phyloP scores from a whole-genome alignment of 2,329 filamentous ascomycete species.

The Pseudocercospora macadamiae region DNA sequence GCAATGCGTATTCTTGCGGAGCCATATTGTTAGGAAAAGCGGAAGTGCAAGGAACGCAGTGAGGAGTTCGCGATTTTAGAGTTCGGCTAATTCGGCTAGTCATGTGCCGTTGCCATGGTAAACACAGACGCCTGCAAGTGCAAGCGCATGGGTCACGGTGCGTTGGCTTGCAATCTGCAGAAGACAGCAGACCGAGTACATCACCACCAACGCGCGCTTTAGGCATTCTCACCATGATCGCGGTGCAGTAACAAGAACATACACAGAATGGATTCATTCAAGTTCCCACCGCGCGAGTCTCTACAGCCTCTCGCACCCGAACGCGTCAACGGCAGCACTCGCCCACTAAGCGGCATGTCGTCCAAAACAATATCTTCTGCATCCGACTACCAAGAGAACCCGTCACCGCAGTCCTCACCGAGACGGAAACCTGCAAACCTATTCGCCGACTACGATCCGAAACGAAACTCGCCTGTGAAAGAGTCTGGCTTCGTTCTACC shows the following conservation, averaged over 20 bases:
- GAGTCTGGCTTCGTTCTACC: conserved; percentile 20
- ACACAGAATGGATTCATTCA: conserved; percentile 46
- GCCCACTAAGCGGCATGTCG: conserved; percentile 41
- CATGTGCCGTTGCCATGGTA: too few species aligned
- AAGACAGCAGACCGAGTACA: background rate
- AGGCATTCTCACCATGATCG: background rate
- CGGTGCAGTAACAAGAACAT: background rate
- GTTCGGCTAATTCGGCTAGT: too few species aligned
- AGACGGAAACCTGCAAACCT: conserved; percentile 33
- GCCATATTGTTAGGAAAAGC: too few species aligned
- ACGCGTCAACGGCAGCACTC: conserved; percentile 57
- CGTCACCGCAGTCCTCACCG: conserved; percentile 40
- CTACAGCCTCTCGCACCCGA: conserved; percentile 66
- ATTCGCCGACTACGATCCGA: conserved; percentile 35
- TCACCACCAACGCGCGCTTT: too few species aligned
- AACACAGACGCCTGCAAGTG: too few species aligned
- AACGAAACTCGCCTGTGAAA: conserved; percentile 25
- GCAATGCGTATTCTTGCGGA: too few species aligned
- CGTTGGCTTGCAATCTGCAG: too few species aligned
- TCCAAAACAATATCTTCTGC: conserved; percentile 7
- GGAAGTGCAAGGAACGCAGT: too few species aligned
- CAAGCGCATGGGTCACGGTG: too few species aligned
- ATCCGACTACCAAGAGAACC: conserved; percentile 18
- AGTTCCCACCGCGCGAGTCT: conserved; percentile 56
- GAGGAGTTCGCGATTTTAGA: too few species aligned